Evolutionary conservation across 2,329 filamentous ascomycete genomes (phyloP).

Genomic region (Coleophoma crateriformis): DNA sequence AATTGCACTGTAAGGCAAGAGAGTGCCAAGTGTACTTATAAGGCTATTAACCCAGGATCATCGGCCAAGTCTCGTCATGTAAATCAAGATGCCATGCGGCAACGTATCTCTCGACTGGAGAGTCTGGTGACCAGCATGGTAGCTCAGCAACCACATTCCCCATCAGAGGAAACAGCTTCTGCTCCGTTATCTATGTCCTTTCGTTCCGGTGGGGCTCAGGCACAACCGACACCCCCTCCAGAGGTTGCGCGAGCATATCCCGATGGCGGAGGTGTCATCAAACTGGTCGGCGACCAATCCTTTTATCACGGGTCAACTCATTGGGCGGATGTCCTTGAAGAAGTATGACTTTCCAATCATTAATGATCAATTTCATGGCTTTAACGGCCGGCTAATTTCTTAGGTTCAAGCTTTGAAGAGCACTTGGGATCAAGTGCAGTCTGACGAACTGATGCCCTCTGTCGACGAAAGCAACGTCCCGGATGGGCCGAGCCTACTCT

Average conservation of each 20-base stretch:
- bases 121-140: constrained; percentile 38
- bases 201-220: constrained; percentile 55
- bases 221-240: neutral
- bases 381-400: neutral
- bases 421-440: constrained; percentile 79
- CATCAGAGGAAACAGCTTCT: constrained; percentile 18
- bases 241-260: constrained; percentile 47
- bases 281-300: constrained; percentile 65
- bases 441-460: constrained; percentile 60
- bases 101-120: constrained; percentile 27
- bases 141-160: constrained; percentile 44
- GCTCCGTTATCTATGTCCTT: constrained; percentile 40
- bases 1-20: constrained; percentile 87
- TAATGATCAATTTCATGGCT: neutral
- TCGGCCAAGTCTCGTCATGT: constrained; percentile 64
- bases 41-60: constrained; percentile 55
- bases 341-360: constrained; percentile 35
- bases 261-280: constrained; percentile 66
- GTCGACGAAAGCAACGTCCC: constrained; percentile 42
- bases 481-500: constrained; percentile 62
- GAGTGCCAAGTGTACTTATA: constrained; percentile 72
- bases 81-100: constrained; percentile 77
- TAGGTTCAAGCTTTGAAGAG: constrained; percentile 23
- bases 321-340: constrained; percentile 71
- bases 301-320: constrained; percentile 77